phyloP scores from a whole-genome alignment of 352 stramenopile species.

The Globisporangium barbulae region DNA sequence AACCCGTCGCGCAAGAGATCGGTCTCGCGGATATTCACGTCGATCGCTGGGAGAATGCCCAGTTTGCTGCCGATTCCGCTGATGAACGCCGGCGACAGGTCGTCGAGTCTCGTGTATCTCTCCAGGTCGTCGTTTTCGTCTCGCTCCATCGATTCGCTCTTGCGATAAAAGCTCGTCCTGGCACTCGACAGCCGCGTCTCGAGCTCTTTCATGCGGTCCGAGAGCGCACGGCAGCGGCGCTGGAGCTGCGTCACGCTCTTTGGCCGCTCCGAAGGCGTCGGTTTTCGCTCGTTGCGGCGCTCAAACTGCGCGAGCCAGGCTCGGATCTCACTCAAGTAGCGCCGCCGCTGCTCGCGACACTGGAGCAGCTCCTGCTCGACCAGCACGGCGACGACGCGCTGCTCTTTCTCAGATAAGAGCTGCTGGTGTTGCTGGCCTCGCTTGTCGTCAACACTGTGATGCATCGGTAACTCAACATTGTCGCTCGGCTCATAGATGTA shows the following conservation, averaged over 20 bases:
- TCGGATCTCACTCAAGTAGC: conserved; percentile 40
- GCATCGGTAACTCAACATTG: neutral
- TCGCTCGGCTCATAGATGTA: conserved; percentile 12
- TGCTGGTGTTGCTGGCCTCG: neutral
- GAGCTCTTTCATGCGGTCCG: conserved; percentile 39
- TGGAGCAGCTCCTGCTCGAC: conserved; percentile 40
- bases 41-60: conserved; percentile 8
- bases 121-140: conserved; percentile 7
- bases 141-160: conserved; percentile 8
- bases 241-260: conserved; percentile 34
- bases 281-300: conserved; percentile 46
- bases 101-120: neutral
- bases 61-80: conserved; percentile 6
- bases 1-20: conserved; percentile 6
- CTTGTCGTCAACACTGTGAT: neutral
- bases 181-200: conserved; percentile 24
- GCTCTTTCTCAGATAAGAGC: neutral
- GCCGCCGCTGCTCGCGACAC: conserved; percentile 32
- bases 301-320: conserved; percentile 54
- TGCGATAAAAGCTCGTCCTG: conserved; percentile 31
- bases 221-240: conserved; percentile 27
- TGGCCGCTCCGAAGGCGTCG: conserved; percentile 30
- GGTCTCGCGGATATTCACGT: conserved; percentile 12
- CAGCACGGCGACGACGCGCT: conserved; percentile 24
- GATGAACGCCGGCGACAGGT: neutral